Evolutionary conservation across 192 early-diverging fungal species (phyloP).

Genomic region (Obelidium mucronatum): DNA sequence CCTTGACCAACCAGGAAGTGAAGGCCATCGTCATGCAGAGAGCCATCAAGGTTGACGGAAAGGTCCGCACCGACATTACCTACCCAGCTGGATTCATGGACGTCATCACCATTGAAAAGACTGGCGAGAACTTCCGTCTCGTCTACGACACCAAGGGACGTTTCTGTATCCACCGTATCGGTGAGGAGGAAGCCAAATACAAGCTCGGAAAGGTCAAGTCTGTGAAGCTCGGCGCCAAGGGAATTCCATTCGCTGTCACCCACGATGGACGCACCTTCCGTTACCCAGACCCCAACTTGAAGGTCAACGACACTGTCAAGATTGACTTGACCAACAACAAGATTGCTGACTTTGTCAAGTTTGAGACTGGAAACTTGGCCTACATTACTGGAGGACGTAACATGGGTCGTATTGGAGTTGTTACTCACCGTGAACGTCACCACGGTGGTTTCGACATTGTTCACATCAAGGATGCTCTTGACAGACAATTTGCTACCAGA

Average conservation of each 20-base stretch:
- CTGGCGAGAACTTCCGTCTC: slow-evolving; percentile 99
- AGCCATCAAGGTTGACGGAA: slow-evolving; percentile 98
- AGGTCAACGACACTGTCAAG: slow-evolving; percentile 99
- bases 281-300: slow-evolving; percentile 99
- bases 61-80: slow-evolving; percentile 95
- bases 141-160: slow-evolving; percentile 99
- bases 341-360: slow-evolving; percentile 94
- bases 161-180: slow-evolving; percentile 99
- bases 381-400: slow-evolving; percentile 99
- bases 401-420: slow-evolving; percentile 97
- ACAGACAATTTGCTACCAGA: slow-evolving; percentile 97
- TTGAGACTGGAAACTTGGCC: slow-evolving; percentile 95
- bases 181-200: slow-evolving; percentile 98
- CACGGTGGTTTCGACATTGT: slow-evolving; percentile 98
- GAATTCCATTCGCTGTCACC: slow-evolving; percentile 95
- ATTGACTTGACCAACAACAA: slow-evolving; percentile 94
- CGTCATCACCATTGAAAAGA: slow-evolving; percentile 92
- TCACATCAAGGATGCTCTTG: slow-evolving; percentile 97
- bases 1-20: slow-evolving; percentile 96
- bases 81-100: slow-evolving; percentile 99
- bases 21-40: slow-evolving; percentile 97
- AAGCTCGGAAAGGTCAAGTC: slow-evolving; percentile 99
- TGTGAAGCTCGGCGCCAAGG: slow-evolving; percentile 93
- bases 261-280: slow-evolving; percentile 99
- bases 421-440: slow-evolving; percentile 97